Evolutionary conservation across 331 rosid species (phyloP).

Genomic region (Quercus tomentella): DNA sequence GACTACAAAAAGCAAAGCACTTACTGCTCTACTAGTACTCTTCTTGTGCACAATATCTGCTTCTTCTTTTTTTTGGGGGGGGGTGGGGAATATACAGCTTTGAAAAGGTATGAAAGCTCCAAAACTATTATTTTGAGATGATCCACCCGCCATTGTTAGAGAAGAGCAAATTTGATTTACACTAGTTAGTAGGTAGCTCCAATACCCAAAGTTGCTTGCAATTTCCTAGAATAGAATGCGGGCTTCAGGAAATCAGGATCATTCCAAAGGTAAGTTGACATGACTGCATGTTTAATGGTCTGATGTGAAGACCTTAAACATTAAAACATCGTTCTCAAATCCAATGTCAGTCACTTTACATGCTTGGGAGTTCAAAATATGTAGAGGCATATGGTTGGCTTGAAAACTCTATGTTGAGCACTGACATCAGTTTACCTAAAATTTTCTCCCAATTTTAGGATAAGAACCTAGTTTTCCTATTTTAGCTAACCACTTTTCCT

Average conservation of each 20-base stretch:
- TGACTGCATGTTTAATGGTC: not conserved
- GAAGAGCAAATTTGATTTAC: conserved; percentile 14
- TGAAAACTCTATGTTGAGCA: not conserved
- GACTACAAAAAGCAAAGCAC: conserved; percentile 7
- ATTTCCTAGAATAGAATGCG: conserved; percentile 23
- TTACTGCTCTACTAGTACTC: conserved; percentile 30
- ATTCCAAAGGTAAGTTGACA: conserved; percentile 9
- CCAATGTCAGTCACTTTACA: conserved; percentile 21
- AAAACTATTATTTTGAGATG: conserved; percentile 20
- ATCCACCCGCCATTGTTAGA: conserved; percentile 21
- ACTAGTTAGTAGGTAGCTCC: conserved; percentile 16
- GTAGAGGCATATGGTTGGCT: conserved; percentile 9
- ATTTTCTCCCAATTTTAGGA: too few species aligned
- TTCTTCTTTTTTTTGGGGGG: not conserved
- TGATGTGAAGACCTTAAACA: not conserved
- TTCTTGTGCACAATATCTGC: conserved; percentile 8
- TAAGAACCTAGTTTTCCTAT: too few species aligned
- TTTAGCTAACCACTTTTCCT: too few species aligned
- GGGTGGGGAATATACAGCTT: conserved; percentile 22
- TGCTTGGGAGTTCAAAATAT: conserved; percentile 1
- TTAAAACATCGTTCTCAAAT: not conserved
- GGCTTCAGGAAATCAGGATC: conserved; percentile 9
- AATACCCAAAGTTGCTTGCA: conserved; percentile 17
- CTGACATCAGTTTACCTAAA: too few species aligned
- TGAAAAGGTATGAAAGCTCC: conserved; percentile 10